Base-by-base conservation (phyloP, 768 basidiomycete species). In the Sistotremastrum suecicum region DNA sequence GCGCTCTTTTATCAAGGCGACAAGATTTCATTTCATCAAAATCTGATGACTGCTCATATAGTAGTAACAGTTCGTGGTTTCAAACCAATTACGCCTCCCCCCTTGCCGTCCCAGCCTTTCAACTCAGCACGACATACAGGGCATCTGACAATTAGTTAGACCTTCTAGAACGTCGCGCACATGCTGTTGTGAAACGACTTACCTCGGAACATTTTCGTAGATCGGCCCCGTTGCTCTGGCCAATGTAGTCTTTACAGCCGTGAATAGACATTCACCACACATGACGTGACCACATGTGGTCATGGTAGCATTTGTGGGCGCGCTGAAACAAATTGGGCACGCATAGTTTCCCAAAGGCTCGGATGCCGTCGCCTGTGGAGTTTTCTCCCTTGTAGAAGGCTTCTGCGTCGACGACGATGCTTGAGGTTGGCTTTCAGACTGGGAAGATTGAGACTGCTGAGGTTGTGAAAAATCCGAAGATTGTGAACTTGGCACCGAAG, bases 211-310 rank as follows among this genome's bases (percentile, higher is more conserved):
- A 35, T 37, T 20, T 2, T 20, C 20, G 20, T 20, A 20, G 20
- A 20, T 20, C 20, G 20, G 20, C 20, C 20, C 41, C 63, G 62
- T 37, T 58, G 63, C 66, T 12, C 81, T 70, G 48, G 74, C 64
- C 44, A 77, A 59, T 7, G 76, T 73, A 2, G 78, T 72, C 53
- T 77, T 78, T 37, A 86, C 72, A 0, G 83, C 78, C 2, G 72
- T 75, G 50, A 84, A 86, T 4, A 87, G 69, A 60, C 85, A 88
- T 4, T 70, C 63, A 1, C 83, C 84, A 51, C 85, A 87, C 50
- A 78, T 76, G 36, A 88, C 69, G 51, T 88, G 85, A 0, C 85
- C 85, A 51, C 85, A 88, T 0, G 81, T 82, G 0, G 83, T 86
- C 40, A 88, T 58, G 1, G 83, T 81, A 4, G 85, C 80, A 49